These are phyloP conservation scores for Bjerkandera adusta DNA, from an alignment of 1,284 basidiomycete genomes.

Conservation along the genomic window DNA sequence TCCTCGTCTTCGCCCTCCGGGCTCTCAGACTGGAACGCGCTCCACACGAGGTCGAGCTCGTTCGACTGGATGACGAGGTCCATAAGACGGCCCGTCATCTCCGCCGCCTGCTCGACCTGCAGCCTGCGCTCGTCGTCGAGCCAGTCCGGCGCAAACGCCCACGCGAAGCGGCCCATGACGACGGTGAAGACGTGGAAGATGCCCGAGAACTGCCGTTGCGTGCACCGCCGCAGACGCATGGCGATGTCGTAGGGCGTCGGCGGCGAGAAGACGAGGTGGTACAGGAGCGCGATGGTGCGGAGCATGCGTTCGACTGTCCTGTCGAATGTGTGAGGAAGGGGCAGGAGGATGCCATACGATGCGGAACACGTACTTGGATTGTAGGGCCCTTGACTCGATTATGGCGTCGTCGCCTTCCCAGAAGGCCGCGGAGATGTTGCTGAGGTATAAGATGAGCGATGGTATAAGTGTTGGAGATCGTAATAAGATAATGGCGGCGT, in stretches of 20 bases:
- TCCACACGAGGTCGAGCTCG: constrained; percentile 26
- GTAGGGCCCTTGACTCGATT: constrained; percentile 34
- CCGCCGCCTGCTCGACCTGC: constrained; percentile 46
- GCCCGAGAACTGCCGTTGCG: constrained; percentile 56
- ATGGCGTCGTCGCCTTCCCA: constrained; percentile 65
- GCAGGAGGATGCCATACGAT: not conserved
- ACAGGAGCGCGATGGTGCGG: constrained; percentile 54
- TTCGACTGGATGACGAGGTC: constrained; percentile 27
- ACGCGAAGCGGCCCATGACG: constrained; percentile 72
- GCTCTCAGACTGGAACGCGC: constrained; percentile 19
- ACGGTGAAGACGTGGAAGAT: constrained; percentile 77
- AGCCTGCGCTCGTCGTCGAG: constrained; percentile 42
- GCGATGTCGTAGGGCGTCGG: constrained; percentile 47
- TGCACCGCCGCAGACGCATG: constrained; percentile 51
- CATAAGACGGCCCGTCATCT: constrained; percentile 23
- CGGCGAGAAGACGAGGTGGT: constrained; percentile 53
- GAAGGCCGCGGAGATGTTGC: constrained; percentile 48
- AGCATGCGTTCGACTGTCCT: constrained; percentile 52
- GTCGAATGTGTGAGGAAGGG: not conserved
- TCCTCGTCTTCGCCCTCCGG: constrained; percentile 19
- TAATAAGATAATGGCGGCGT: constrained; percentile 47
- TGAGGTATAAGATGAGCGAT: constrained; percentile 55
- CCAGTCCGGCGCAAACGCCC: constrained; percentile 66
- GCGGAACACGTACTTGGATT: constrained; percentile 36
- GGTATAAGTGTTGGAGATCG: constrained; percentile 57